phyloP scores from a whole-genome alignment of 2,329 filamentous ascomycete species.

The Cephalotrichum gorgonifer region DNA sequence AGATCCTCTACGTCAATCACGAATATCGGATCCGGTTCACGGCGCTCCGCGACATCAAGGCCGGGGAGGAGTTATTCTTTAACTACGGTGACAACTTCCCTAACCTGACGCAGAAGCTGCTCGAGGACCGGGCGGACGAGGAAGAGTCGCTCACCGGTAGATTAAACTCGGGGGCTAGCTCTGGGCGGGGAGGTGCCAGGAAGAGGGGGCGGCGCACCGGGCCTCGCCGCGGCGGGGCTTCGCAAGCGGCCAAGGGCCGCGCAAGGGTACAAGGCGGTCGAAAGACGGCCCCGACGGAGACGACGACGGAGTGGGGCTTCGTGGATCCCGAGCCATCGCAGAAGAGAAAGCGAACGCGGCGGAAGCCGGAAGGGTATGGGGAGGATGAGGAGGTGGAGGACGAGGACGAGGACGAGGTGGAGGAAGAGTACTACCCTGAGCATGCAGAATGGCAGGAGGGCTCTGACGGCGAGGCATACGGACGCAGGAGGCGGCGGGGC shows the following conservation, averaged over 20 bases:
- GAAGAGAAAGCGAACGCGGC: background rate
- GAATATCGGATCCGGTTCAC: conserved; percentile 68
- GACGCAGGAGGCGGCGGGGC: background rate
- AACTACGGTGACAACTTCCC: conserved; percentile 66
- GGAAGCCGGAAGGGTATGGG: background rate
- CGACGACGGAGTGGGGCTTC: background rate
- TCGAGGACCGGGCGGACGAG: conserved; percentile 16
- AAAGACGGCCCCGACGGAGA: background rate
- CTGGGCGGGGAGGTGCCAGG: background rate
- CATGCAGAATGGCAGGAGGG: background rate
- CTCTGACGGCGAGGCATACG: background rate
- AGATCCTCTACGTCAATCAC: conserved; percentile 63
- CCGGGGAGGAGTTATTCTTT: conserved; percentile 72
- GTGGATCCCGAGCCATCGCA: background rate
- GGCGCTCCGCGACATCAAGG: conserved; percentile 53
- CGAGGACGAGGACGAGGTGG: conserved; percentile 8
- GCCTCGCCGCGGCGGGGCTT: background rate
- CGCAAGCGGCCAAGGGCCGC: background rate
- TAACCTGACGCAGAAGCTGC: conserved; percentile 39
- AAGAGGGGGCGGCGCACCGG: conserved; percentile 1
- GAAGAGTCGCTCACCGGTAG: too few species aligned
- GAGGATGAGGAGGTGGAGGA: background rate
- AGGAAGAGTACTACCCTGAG: background rate
- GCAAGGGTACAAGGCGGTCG: background rate
- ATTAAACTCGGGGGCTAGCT: too few species aligned